These are phyloP conservation scores for Bacterosira constricta DNA, from an alignment of 108 stramenopile genomes.

Conservation along the genomic window DNA sequence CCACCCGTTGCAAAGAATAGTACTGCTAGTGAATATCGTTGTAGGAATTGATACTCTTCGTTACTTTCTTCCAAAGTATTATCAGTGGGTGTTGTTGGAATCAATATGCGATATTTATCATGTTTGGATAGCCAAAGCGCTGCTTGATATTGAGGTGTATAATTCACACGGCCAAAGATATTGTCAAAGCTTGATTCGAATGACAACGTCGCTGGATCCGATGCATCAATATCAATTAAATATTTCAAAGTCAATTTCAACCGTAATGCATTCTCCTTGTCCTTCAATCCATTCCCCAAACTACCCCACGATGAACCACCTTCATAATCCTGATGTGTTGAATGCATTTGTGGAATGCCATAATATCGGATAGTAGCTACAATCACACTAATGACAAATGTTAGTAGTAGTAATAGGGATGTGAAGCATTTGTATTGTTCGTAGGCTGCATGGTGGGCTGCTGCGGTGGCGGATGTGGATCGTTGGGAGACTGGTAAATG, in stretches of 20 bases:
- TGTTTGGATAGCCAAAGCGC: constrained; percentile 29
- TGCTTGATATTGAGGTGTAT: constrained; percentile 30
- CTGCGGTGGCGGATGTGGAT: constrained; percentile 19
- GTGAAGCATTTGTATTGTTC: not conserved
- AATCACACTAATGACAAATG: constrained; percentile 19
- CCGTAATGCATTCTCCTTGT: constrained; percentile 17
- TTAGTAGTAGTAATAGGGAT: not conserved
- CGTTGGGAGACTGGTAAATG: not conserved
- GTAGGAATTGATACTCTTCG: constrained; percentile 41
- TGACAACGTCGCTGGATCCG: not conserved
- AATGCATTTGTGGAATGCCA: not conserved
- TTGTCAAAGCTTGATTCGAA: not conserved
- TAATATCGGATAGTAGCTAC: constrained; percentile 8
- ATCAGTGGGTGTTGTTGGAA: not conserved
- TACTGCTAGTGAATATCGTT: constrained; percentile 38
- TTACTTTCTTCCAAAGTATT: not conserved
- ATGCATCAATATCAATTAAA: constrained; percentile 13
- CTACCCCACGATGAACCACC: not conserved
- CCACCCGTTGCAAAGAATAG: constrained; percentile 39
- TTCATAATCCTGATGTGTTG: not conserved
- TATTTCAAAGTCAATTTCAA: constrained; percentile 31
- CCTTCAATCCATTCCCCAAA: constrained; percentile 18
- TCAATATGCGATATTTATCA: constrained; percentile 15
- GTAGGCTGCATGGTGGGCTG: not conserved
- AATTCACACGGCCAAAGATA: not conserved